A percentile compares a stretch with the other conserved stretches of the same genome.
Conservation (phyloP, 306 rosid species). For the Begonia fuchsioides region DNA sequence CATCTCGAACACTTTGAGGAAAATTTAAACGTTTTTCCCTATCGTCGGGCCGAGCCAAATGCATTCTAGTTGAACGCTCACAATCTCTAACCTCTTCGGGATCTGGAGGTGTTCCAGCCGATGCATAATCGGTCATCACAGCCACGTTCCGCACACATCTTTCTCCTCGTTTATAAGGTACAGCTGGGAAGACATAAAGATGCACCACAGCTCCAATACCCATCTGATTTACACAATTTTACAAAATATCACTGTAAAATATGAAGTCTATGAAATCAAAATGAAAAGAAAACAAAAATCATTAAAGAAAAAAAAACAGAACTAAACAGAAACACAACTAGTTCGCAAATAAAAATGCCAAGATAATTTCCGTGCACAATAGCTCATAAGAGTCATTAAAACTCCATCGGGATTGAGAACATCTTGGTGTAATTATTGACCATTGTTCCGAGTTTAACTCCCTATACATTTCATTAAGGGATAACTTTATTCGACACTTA, state of each 20-base stretch:
- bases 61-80: conserved; percentile 54
- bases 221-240: conserved; percentile 47
- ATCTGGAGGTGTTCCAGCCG: conserved; percentile 74
- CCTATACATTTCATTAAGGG: too few relatives aligned
- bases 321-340: not conserved
- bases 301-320: not conserved
- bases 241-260: not conserved
- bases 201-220: conserved; percentile 93
- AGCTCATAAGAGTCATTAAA: too few relatives aligned
- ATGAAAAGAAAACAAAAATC: not conserved
- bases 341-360: not conserved
- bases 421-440: not conserved
- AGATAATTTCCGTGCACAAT: not conserved
- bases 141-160: conserved; percentile 94
- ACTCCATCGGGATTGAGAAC: not conserved
- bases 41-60: conserved; percentile 41
- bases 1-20: conserved; percentile 82
- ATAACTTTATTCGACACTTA: too few relatives aligned
- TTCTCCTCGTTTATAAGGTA: conserved; percentile 93
- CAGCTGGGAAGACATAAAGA: conserved; percentile 84
- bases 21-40: conserved; percentile 59
- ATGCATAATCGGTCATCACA: conserved; percentile 83
- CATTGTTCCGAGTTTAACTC: not conserved
- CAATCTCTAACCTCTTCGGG: conserved; percentile 86
- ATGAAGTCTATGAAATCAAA: conserved; percentile 1